Evolutionary conservation across 768 basidiomycete genomes (phyloP).

Genomic region (Agrocybe praecox): DNA sequence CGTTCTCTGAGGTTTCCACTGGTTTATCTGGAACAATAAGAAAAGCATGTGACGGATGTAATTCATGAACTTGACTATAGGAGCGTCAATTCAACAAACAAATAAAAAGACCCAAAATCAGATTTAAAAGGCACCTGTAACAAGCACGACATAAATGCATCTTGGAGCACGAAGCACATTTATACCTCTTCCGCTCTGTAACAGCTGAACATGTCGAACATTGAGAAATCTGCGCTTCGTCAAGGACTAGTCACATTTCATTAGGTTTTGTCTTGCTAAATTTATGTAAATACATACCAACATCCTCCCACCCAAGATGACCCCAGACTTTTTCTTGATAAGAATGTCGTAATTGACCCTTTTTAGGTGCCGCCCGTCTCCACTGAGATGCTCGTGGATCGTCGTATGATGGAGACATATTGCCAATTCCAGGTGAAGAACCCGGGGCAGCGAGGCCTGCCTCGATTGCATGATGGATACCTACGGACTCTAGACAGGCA

Average conservation of each 20-base stretch:
- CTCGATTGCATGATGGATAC: slow-evolving; percentile 77
- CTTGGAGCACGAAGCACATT: slow-evolving; percentile 80
- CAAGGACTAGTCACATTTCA: slow-evolving; percentile 51
- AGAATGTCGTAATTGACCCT: slow-evolving; percentile 81
- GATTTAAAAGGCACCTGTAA: slow-evolving; percentile 57
- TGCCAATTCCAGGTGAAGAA: slow-evolving; percentile 41
- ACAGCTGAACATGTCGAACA: slow-evolving; percentile 83
- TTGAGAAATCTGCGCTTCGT: slow-evolving; percentile 60
- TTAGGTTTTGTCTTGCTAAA: not conserved
- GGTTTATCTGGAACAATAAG: slow-evolving; percentile 73
- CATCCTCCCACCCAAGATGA: slow-evolving; percentile 81
- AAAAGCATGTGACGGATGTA: slow-evolving; percentile 90
- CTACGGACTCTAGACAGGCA: slow-evolving; percentile 75
- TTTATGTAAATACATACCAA: slow-evolving; percentile 57
- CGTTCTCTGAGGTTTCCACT: slow-evolving; percentile 38
- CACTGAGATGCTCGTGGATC: slow-evolving; percentile 59
- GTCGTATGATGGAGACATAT: slow-evolving; percentile 53
- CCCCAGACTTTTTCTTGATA: slow-evolving; percentile 90
- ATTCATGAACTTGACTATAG: slow-evolving; percentile 82
- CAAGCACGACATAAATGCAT: slow-evolving; percentile 84
- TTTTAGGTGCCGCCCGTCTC: slow-evolving; percentile 71
- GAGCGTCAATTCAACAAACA: not conserved
- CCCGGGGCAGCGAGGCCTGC: slow-evolving; percentile 49
- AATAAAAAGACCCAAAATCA: slow-evolving; percentile 10
- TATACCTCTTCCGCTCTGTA: slow-evolving; percentile 70